Base-by-base conservation (phyloP, 257 asterid species). In the Ocimum tenuiflorum region DNA sequence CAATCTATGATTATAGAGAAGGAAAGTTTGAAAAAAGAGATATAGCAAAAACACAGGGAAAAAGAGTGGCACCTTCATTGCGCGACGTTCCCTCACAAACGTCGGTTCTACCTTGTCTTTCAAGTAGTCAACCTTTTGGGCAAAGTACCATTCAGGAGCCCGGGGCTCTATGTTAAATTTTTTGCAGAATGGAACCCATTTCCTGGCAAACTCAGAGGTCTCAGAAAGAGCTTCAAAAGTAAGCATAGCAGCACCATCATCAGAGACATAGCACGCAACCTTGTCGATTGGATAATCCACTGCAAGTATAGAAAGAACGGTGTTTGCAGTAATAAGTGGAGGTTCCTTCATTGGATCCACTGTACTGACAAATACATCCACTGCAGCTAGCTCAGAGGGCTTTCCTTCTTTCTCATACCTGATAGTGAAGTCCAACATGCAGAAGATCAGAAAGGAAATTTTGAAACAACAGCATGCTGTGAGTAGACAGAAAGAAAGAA, bases 131-230 rank as follows among this genome's bases (percentile, higher is more conserved):
- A 88, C 83, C 75, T 85, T 91, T 73, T 73, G 87, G 65, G 88
- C 91, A 66, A 91, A 91, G 73, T 91, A 91, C 85, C 87, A 86
- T 65, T 91, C 97, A 0, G 97, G 97, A 41, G 95, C 96, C 19
- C 95, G 87, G 45, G 97, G 97, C 81, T 91, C 97, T 9, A 88
- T 83, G 41, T 57, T 76, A 61, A 78, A 84, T 66, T 80, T 91
- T 87, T 88, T 88, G 82, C 96, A 88, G 71, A 91, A 91, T 1
- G 97, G 97, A 35, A 91, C 95, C 97, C 97, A 91, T 55, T 83
- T 88, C 74, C 87, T 79, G 23, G 96, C 94, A 62, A 88, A 88
- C 78, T 88, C 95, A 0, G 95, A 83, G 8, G 97, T 86, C 85
- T 88, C 96, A 0, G 97, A 85, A 27, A 91, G 86, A 39, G 95